phyloP scores from a whole-genome alignment of 306 rosid genomes.

The Canavalia gladiata region DNA sequence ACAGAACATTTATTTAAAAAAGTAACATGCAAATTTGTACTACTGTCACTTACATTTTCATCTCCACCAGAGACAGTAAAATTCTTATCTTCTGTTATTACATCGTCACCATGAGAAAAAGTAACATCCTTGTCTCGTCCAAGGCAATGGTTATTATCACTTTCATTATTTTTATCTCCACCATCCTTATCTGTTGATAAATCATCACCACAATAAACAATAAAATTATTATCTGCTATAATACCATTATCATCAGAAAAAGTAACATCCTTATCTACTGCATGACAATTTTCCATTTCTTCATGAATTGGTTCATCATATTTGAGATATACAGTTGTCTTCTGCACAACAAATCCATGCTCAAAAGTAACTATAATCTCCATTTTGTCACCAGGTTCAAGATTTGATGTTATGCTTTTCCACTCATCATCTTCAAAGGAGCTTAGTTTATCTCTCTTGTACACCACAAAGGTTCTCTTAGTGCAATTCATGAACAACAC shows the following conservation, averaged over 20 bases:
- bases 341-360: background rate
- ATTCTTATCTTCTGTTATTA: background rate
- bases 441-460: background rate
- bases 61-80: background rate
- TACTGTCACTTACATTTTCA: background rate
- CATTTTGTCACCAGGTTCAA: background rate
- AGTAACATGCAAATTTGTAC: too few relatives aligned
- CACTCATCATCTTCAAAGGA: background rate
- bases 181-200: background rate
- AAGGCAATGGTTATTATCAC: too few relatives aligned
- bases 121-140: too few relatives aligned
- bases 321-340: background rate
- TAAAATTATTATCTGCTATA: too few relatives aligned
- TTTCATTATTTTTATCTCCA: too few relatives aligned
- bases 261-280: background rate
- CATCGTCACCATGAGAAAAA: too few relatives aligned
- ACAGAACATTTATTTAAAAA: background rate
- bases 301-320: background rate
- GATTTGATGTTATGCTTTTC: background rate
- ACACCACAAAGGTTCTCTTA: constrained; percentile 4
- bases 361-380: background rate
- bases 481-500: background rate
- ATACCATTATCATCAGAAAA: too few relatives aligned
- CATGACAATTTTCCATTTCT: background rate
- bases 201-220: too few relatives aligned